Evolutionary conservation across 2,329 filamentous ascomycete genomes (phyloP), one percentile per base, ranked within the genome.

Genomic region (Penicillium sp.): DNA sequence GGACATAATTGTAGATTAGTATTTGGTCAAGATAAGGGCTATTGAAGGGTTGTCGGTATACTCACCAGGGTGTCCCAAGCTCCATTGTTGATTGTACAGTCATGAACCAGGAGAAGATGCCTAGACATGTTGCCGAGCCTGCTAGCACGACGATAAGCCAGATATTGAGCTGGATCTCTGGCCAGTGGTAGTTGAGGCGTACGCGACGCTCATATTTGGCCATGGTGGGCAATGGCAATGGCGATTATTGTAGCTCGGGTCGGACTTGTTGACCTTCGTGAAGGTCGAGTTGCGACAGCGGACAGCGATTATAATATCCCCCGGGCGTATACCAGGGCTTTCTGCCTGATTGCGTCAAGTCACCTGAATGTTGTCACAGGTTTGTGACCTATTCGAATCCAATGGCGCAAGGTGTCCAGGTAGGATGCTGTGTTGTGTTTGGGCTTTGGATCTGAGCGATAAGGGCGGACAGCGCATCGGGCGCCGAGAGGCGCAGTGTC

Each of bases 71-170:
- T 56, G 81, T 82, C n/a, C 79, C 82, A 26, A 85, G 64, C 26
- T 76, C 66, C 70, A 87, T 76, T 44, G 81, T 78, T 39, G 79
- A 74, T 71, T 88, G 85, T 22, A 86, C 81, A 2, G 74, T 65
- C 70, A 87, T 82, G 65, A 88, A 87, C 71, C 81, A 81, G 19
- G 83, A 81, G 66, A 84, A 86, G 44, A 88, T 79, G 8, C 85
- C 85, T 2, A 87, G 74, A 54, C 85, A 81, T 52, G 81, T 81
- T 26, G 82, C 79, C 11, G 83, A 83, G 2, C 82, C 81, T 1
- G 79, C 81, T 16, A 87, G 77, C 70, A 87, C 85, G 63, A 87
- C 76, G 64, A 87, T 81, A 52, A 84, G 82, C 85, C 85, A 88
- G 66, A 86, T 73, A 66, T 87, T 87, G 62, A 88, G 79, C 66